Conservation (phyloP, 2,329 filamentous ascomycete species). For the Coniochaeta sp. region DNA sequence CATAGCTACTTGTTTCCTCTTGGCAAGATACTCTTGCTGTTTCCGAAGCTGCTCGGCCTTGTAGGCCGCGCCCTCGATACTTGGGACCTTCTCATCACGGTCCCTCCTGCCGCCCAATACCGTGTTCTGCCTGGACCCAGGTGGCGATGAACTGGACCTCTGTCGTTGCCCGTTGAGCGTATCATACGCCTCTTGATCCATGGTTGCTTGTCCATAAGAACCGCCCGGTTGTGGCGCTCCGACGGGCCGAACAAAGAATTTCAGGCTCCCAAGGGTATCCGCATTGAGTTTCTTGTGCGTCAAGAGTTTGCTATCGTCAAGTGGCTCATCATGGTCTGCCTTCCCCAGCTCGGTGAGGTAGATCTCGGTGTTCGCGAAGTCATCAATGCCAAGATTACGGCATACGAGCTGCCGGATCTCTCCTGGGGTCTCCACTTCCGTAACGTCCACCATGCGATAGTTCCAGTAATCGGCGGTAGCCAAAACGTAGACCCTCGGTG, state of each 20-base stretch:
- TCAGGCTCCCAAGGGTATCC: slow-evolving; percentile 70
- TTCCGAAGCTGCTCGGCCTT: slow-evolving; percentile 51
- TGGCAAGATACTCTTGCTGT: slow-evolving; percentile 52
- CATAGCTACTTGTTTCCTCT: slow-evolving; percentile 41
- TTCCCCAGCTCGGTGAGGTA: slow-evolving; percentile 82
- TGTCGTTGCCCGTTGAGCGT: slow-evolving; percentile 42
- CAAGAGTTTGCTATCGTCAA: slow-evolving; percentile 72
- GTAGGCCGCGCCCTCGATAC: slow-evolving; percentile 44
- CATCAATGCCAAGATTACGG: slow-evolving; percentile 65
- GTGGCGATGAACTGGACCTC: slow-evolving; percentile 56
- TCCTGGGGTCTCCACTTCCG: slow-evolving; percentile 66
- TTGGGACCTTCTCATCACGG: slow-evolving; percentile 34
- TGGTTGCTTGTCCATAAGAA: slow-evolving; percentile 18
- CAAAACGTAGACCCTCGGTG: slow-evolving; percentile 62
- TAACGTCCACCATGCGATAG: slow-evolving; percentile 87
- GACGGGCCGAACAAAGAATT: slow-evolving; percentile 66
- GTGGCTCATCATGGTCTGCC: slow-evolving; percentile 69
- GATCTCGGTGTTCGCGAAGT: slow-evolving; percentile 63
- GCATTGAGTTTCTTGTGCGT: slow-evolving; percentile 62
- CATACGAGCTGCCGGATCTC: slow-evolving; percentile 71
- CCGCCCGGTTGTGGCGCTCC: slow-evolving; percentile 31
- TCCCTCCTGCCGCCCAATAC: slow-evolving; percentile 23
- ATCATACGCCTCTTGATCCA: slow-evolving; percentile 45
- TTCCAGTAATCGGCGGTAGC: slow-evolving; percentile 88
- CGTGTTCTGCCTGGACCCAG: slow-evolving; percentile 50